Conservation (phyloP, 2,329 filamentous ascomycete species). For the Scolecobasidium constrictum region DNA sequence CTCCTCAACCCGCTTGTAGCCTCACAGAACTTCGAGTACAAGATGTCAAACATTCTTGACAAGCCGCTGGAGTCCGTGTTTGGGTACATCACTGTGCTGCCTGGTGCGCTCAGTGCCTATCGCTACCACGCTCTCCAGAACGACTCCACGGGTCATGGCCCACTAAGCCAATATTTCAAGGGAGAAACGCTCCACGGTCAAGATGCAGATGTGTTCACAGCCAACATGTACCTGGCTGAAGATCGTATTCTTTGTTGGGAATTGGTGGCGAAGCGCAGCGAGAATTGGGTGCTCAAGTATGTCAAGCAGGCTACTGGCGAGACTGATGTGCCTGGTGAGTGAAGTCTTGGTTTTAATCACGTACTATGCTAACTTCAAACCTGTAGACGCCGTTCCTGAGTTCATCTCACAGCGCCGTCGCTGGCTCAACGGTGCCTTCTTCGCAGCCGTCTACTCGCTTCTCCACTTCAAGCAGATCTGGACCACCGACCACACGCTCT, state of each 20-base stretch:
- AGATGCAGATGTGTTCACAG: slow-evolving; percentile 92
- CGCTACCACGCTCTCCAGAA: slow-evolving; percentile 94
- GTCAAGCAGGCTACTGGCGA: slow-evolving; percentile 95
- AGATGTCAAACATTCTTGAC: slow-evolving; percentile 98
- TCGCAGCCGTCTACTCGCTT: slow-evolving; percentile 93
- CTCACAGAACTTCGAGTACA: slow-evolving; percentile 98
- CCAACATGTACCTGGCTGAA: slow-evolving; percentile 90
- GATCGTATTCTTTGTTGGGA: slow-evolving; percentile 91
- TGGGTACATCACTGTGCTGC: slow-evolving; percentile 94
- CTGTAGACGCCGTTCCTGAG: slow-evolving; percentile 77
- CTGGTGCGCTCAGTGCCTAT: slow-evolving; percentile 89
- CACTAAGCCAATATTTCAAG: slow-evolving; percentile 97
- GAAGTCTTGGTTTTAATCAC: slow-evolving; percentile 1
- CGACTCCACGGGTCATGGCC: slow-evolving; percentile 88
- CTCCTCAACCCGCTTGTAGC: slow-evolving; percentile 90
- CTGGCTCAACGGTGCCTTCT: slow-evolving; percentile 98
- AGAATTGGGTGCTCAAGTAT: slow-evolving; percentile 96
- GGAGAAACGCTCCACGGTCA: slow-evolving; percentile 94
- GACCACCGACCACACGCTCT: slow-evolving; percentile 80
- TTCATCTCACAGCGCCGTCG: slow-evolving; percentile 93
- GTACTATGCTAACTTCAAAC: not conserved
- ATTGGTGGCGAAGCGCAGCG: slow-evolving; percentile 85
- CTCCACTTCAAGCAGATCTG: slow-evolving; percentile 92
- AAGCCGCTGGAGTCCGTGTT: slow-evolving; percentile 96
- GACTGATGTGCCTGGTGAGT: slow-evolving; percentile 89